A percentile compares a stretch with the other conserved stretches of the same genome.
Conservation (phyloP, 345 rosid species). For the Rhodomyrtus tomentosa region DNA sequence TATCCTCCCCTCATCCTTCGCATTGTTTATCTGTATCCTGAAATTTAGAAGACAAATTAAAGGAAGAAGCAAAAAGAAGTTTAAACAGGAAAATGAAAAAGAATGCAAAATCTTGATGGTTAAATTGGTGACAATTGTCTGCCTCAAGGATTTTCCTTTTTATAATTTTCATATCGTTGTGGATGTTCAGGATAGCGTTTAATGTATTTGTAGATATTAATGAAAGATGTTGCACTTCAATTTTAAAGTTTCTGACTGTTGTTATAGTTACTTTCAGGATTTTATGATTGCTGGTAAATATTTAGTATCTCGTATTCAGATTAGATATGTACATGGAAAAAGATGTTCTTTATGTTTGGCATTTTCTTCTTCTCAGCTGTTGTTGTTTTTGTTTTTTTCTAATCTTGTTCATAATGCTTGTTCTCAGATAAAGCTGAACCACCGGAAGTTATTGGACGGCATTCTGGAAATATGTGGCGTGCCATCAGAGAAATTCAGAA, state of each 20-base stretch:
- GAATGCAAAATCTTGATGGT: not conserved
- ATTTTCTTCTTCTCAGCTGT: not conserved
- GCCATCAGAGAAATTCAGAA: constrained; percentile 78
- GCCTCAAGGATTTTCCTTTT: not conserved
- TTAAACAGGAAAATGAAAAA: not conserved
- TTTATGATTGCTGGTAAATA: not conserved
- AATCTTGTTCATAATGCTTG: not conserved
- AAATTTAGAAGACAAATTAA: not conserved
- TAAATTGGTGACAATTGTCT: not conserved
- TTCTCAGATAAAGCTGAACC: constrained; percentile 76
- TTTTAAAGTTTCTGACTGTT: not conserved
- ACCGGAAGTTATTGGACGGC: constrained; percentile 84
- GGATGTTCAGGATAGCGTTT: not conserved
- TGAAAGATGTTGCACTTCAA: not conserved
- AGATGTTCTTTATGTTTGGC: not conserved
- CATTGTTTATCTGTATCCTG: not conserved
- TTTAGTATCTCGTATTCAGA: not conserved
- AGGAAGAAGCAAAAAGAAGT: not conserved
- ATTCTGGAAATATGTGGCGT: constrained; percentile 97
- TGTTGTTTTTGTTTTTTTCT: not conserved
- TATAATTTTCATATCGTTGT: not conserved
- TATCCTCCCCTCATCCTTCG: not conserved
- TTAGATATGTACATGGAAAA: not conserved
- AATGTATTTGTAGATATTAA: not conserved
- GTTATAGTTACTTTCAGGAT: not conserved